phyloP scores from a whole-genome alignment of 2,329 filamentous ascomycete genomes.

The Fusarium sarcochroum region DNA sequence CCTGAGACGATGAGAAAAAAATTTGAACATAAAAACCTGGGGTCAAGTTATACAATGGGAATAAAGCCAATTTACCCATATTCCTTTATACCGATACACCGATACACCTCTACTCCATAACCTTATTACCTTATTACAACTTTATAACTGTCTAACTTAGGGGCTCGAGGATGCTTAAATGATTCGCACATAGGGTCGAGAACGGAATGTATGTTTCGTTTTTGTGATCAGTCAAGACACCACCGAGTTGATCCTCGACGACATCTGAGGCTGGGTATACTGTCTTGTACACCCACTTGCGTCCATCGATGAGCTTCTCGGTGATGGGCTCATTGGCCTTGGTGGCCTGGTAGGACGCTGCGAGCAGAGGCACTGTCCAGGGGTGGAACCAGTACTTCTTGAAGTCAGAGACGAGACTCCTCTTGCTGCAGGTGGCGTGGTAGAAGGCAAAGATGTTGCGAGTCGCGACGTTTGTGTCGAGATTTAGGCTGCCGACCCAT shows the following conservation, averaged over 20 bases:
- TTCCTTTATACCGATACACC: conserved; percentile 14
- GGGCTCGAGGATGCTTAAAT: conserved; percentile 15
- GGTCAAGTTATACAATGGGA: background rate
- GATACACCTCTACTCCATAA: conserved; percentile 21
- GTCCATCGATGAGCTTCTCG: conserved; percentile 49
- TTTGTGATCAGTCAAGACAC: conserved; percentile 39
- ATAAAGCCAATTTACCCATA: background rate
- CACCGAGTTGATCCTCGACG: conserved; percentile 31
- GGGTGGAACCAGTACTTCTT: conserved; percentile 57
- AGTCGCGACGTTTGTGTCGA: conserved; percentile 48
- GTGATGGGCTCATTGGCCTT: conserved; percentile 44
- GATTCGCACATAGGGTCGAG: conserved; percentile 16
- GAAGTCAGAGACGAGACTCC: conserved; percentile 51
- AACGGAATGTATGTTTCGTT: conserved; percentile 34
- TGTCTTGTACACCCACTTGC: conserved; percentile 49
- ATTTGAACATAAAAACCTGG: conserved; percentile 1
- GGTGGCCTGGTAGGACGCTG: conserved; percentile 47
- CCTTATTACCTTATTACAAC: conserved; percentile 13
- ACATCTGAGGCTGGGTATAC: conserved; percentile 19
- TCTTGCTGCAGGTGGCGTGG: conserved; percentile 58
- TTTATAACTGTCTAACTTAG: background rate
- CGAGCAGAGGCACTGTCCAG: conserved; percentile 51
- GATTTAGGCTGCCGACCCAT: conserved; percentile 22
- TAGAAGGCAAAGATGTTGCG: conserved; percentile 55
- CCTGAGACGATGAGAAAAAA: background rate